These are phyloP conservation scores for Xylaria arbuscula DNA, from an alignment of 2,329 filamentous ascomycete genomes.

Conservation along the genomic window DNA sequence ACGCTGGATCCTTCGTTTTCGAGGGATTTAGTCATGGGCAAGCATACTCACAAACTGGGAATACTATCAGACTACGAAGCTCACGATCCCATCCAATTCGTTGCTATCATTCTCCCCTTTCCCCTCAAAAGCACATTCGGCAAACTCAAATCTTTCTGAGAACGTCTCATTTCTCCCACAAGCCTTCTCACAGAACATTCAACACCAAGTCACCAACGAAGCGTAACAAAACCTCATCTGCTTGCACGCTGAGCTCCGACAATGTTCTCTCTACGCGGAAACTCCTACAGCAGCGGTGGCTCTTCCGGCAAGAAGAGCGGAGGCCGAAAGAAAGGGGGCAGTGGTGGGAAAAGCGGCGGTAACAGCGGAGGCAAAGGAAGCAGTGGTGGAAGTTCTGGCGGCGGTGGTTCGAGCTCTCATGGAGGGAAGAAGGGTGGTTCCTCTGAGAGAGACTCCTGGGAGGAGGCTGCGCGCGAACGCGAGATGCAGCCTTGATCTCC, in stretches of 20 bases:
- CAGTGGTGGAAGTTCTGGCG: slow-evolving; percentile 13
- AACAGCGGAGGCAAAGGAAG: not conserved
- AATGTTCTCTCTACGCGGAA: slow-evolving; percentile 30
- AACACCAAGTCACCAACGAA: not conserved
- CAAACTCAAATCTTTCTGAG: not conserved
- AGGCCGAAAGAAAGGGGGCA: slow-evolving; percentile 18
- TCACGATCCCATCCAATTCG: no score
- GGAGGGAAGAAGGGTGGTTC: slow-evolving; percentile 18
- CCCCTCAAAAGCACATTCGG: not conserved
- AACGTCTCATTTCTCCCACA: not conserved
- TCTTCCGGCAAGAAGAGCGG: slow-evolving; percentile 26
- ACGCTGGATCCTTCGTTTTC: not conserved
- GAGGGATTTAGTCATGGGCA: not conserved
- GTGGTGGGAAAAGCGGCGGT: not conserved
- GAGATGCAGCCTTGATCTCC: slow-evolving; percentile 31
- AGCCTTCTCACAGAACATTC: not conserved
- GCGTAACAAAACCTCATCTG: not conserved
- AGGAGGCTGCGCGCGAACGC: slow-evolving; percentile 31
- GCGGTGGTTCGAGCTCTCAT: slow-evolving; percentile 2
- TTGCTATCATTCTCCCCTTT: not conserved
- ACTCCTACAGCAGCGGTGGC: slow-evolving; percentile 13
- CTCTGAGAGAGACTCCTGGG: slow-evolving; percentile 32
- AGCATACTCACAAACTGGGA: not conserved
- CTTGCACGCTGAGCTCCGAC: not conserved
- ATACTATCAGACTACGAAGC: not conserved